Evolutionary conservation across 1,284 basidiomycete species (phyloP).

Genomic region (Heterobasidion irregulare): DNA sequence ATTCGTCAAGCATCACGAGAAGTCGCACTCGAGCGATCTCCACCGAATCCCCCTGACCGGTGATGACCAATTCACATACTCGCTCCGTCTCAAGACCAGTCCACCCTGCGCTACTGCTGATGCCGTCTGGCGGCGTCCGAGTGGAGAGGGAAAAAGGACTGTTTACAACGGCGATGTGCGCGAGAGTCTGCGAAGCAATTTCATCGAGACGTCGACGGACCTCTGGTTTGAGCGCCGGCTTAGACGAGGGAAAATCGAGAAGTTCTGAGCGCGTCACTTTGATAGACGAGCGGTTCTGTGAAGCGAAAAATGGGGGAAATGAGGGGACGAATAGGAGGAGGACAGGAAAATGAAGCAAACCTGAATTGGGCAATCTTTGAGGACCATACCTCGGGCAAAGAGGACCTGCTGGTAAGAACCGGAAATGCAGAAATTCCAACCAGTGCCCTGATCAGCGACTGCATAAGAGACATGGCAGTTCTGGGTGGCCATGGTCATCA

Average conservation of each 20-base stretch:
- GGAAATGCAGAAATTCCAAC: slow-evolving; percentile 87
- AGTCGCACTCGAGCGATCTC: slow-evolving; percentile 87
- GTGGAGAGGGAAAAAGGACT: slow-evolving; percentile 64
- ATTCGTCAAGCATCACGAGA: slow-evolving; percentile 90
- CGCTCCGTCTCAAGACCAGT: slow-evolving; percentile 90
- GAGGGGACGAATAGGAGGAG: not conserved
- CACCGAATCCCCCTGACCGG: slow-evolving; percentile 83
- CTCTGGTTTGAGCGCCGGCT: slow-evolving; percentile 81
- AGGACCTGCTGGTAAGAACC: slow-evolving; percentile 92
- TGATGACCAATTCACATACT: slow-evolving; percentile 87
- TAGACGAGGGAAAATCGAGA: slow-evolving; percentile 75
- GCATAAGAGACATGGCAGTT: slow-evolving; percentile 78
- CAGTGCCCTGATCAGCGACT: slow-evolving; percentile 60
- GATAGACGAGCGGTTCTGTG: slow-evolving; percentile 75
- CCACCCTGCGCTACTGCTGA: slow-evolving; percentile 69
- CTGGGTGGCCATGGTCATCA: slow-evolving; percentile 75
- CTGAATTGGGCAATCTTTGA: slow-evolving; percentile 86
- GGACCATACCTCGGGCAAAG: slow-evolving; percentile 79
- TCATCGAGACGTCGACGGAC: slow-evolving; percentile 87
- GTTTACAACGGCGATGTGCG: slow-evolving; percentile 87
- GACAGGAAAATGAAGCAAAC: slow-evolving; percentile 27
- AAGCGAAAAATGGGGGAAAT: not conserved
- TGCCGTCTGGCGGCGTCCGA: slow-evolving; percentile 68
- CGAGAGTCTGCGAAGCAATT: slow-evolving; percentile 81
- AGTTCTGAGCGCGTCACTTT: slow-evolving; percentile 91